phyloP scores from a whole-genome alignment of 345 rosid genomes.

The Camelina laxa region DNA sequence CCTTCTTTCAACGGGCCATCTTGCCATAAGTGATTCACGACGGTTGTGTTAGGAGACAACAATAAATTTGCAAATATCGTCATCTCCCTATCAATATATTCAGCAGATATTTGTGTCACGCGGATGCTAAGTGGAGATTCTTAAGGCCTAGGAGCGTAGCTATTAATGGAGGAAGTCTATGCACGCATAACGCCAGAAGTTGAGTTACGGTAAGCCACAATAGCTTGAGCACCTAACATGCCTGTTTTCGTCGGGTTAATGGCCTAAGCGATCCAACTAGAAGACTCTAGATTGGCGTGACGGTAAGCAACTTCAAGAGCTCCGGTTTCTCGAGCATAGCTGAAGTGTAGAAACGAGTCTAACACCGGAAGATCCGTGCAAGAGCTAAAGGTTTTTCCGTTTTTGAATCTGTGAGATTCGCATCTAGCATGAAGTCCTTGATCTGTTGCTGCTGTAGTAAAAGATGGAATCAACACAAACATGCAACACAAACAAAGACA shows the following conservation, averaged over 20 bases:
- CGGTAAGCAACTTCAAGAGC: constrained; percentile 63
- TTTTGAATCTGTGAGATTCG: constrained; percentile 39
- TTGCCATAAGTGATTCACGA: constrained; percentile 68
- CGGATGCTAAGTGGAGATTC: constrained; percentile 49
- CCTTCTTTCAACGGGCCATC: constrained; percentile 34
- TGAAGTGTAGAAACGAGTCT: constrained; percentile 67
- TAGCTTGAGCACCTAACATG: constrained; percentile 62
- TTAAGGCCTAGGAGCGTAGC: constrained; percentile 35
- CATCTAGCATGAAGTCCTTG: constrained; percentile 40
- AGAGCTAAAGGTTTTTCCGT: constrained; percentile 37
- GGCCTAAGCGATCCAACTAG: constrained; percentile 68
- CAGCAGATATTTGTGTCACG: constrained; percentile 48
- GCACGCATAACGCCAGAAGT: constrained; percentile 43
- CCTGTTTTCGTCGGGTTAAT: constrained; percentile 50
- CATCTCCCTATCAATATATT: constrained; percentile 44
- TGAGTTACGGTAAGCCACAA: constrained; percentile 56
- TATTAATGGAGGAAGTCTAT: constrained; percentile 47
- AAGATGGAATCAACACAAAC: not conserved
- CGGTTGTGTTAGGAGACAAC: constrained; percentile 36
- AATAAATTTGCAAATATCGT: constrained; percentile 60
- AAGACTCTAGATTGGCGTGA: constrained; percentile 43
- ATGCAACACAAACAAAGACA: not conserved
- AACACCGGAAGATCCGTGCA: constrained; percentile 58
- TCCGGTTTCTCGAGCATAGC: constrained; percentile 41
- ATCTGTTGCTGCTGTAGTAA: constrained; percentile 23